Conservation (phyloP, 768 basidiomycete species). For the Podaxis pistillaris region DNA sequence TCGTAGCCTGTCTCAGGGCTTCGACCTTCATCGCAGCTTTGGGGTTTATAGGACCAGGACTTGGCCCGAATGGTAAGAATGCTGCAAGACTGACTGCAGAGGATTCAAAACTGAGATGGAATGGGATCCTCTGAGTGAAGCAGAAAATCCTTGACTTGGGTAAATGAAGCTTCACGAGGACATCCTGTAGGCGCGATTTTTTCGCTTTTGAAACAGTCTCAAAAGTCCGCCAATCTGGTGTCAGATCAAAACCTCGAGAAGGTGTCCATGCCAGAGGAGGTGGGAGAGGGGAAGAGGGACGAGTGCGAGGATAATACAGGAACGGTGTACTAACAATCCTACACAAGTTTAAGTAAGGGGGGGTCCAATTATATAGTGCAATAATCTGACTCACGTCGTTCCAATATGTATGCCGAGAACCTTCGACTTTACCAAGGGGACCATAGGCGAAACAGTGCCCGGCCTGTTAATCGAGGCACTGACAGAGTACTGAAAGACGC, state of each 20-base stretch:
- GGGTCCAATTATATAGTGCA: neutral
- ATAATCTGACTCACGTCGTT: conserved; percentile 42
- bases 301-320: conserved; percentile 63
- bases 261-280: conserved; percentile 19
- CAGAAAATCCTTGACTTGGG: conserved; percentile 62
- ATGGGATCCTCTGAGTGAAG: conserved; percentile 60
- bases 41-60: conserved; percentile 27
- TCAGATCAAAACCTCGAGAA: conserved; percentile 39
- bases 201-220: conserved; percentile 40
- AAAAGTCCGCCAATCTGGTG: conserved; percentile 50
- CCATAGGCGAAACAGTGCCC: conserved; percentile 31
- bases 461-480: conserved; percentile 51
- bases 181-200: conserved; percentile 35
- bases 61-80: conserved; percentile 60
- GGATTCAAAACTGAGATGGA: conserved; percentile 61
- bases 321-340: conserved; percentile 62
- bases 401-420: conserved; percentile 52
- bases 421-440: conserved; percentile 49
- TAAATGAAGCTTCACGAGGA: conserved; percentile 45
- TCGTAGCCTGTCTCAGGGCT: conserved; percentile 63
- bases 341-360: conserved; percentile 9
- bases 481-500: conserved; percentile 49
- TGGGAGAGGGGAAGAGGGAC: conserved; percentile 53
- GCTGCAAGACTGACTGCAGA: conserved; percentile 53
- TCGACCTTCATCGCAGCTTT: conserved; percentile 52